Evolutionary conservation across 495 filamentous ascomycete species (phyloP), one percentile per base, ranked within the genome.

Genomic region (Penicillium coffeae): DNA sequence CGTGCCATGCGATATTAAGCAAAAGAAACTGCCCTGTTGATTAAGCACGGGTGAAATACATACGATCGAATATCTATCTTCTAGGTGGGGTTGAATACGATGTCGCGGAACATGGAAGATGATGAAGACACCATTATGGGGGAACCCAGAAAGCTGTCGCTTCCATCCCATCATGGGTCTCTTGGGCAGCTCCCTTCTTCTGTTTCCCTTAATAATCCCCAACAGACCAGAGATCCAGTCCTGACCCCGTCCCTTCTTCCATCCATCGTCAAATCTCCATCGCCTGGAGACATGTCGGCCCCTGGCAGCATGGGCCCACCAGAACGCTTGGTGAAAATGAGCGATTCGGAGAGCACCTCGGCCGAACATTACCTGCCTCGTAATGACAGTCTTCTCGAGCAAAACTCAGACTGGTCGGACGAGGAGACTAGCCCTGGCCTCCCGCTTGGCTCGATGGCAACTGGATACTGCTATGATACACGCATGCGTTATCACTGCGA

Each of bases 401-500:
- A 64, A 18, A 66, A 66, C 52, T 73, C 68, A 4, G 69, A 73
- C 43, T 73, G 68, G 66, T 69, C 71, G 30, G 68, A 69, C 15
- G 65, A 68, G 7, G 66, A 70, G 9, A 41, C 41, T 42, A 16
- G 50, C 22, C 20, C 52, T n/a, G 71, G 68, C 9, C 60, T 74
- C 19, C 64, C 69, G 0, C 55, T 73, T 21, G 65, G 62, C 12
- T 57, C 72, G 20, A 54, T 90, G 38, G 69, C 88, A 3, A 86
- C 88, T 7, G 84, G 94, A 30, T 77, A 86, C 36, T 93, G 89
- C 54, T 98, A 96, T 63, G 93, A 98, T 70, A 78, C 82, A 19
- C 82, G 90, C 15, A 98, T 98, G 93, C 87, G 90, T 43, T 84
- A 87, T 51, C 93, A 98, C 59, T 84, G 84, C 30, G 94, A 95